These are phyloP conservation scores for Glycyrrhiza uralensis DNA, from an alignment of 306 rosid species.

Conservation along the genomic window DNA sequence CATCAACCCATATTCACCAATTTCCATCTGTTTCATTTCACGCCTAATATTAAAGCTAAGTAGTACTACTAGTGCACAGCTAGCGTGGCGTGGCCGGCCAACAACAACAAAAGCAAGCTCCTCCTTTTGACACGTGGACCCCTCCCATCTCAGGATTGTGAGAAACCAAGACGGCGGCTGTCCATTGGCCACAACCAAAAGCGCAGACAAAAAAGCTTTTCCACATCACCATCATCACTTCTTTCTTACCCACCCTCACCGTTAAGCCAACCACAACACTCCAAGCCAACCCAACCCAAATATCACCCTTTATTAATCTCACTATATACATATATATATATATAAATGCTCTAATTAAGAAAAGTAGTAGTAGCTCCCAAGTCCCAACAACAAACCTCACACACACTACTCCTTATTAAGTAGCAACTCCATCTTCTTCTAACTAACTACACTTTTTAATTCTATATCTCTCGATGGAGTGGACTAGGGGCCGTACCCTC, in stretches of 20 bases:
- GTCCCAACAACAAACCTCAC: background rate
- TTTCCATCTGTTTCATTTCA: background rate
- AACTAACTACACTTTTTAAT: background rate
- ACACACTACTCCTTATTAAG: background rate
- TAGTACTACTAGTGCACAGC: background rate
- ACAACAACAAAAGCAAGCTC: background rate
- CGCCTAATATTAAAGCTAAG: background rate
- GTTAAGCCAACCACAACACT: constrained; percentile 32
- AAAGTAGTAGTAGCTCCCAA: constrained; percentile 11
- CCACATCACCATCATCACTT: constrained; percentile 14
- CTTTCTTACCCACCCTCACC: constrained; percentile 11
- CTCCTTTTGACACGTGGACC: constrained; percentile 56
- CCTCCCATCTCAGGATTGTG: constrained; percentile 6
- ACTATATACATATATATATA: constrained; percentile 11
- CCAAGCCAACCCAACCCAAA: constrained; percentile 27
- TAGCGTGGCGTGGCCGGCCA: constrained; percentile 54
- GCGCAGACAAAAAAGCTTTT: constrained; percentile 3
- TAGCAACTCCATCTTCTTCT: background rate
- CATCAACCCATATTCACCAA: background rate
- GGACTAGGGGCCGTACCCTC: constrained; percentile 61
- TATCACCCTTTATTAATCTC: background rate
- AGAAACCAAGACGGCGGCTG: constrained; percentile 54
- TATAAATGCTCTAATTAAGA: background rate
- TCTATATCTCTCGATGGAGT: constrained; percentile 41
- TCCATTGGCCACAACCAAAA: constrained; percentile 44